Conservation (phyloP, 768 basidiomycete genomes). For the Trametes coccinea region DNA sequence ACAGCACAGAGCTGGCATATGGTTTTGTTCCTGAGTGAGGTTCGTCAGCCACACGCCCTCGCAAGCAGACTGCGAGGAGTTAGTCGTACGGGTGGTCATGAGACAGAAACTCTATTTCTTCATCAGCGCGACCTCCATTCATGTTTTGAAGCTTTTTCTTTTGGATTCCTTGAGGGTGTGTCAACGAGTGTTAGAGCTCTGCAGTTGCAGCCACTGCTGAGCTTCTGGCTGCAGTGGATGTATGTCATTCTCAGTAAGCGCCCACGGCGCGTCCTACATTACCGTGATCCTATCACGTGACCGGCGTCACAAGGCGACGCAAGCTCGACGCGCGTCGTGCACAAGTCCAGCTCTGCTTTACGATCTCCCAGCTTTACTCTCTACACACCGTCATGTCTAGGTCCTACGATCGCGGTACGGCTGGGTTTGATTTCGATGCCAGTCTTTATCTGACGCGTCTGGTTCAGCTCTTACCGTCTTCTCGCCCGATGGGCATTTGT, state of each 20-base stretch:
- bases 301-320: constrained; percentile 24
- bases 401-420: constrained; percentile 94
- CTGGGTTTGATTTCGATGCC: background rate
- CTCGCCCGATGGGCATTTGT: constrained; percentile 98
- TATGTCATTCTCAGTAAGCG: background rate
- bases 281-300: constrained; percentile 21
- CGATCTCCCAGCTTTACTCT: constrained; percentile 9
- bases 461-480: constrained; percentile 89
- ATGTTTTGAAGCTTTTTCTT: background rate
- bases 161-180: too few species aligned
- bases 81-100: constrained; percentile 9
- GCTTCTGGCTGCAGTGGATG: too few species aligned
- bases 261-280: constrained; percentile 3
- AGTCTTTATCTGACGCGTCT: constrained; percentile 5
- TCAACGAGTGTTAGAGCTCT: too few species aligned
- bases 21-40: constrained; percentile 6
- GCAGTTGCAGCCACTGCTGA: background rate
- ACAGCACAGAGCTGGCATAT: constrained; percentile 54
- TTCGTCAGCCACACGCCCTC: background rate
- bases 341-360: constrained; percentile 13
- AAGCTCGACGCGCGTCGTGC: constrained; percentile 36
- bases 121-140: background rate
- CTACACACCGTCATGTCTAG: constrained; percentile 65
- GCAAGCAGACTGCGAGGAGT: background rate
- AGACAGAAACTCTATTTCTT: constrained; percentile 12